Base-by-base conservation (phyloP, 345 rosid genomes). In the Citrus cavaleriei region DNA sequence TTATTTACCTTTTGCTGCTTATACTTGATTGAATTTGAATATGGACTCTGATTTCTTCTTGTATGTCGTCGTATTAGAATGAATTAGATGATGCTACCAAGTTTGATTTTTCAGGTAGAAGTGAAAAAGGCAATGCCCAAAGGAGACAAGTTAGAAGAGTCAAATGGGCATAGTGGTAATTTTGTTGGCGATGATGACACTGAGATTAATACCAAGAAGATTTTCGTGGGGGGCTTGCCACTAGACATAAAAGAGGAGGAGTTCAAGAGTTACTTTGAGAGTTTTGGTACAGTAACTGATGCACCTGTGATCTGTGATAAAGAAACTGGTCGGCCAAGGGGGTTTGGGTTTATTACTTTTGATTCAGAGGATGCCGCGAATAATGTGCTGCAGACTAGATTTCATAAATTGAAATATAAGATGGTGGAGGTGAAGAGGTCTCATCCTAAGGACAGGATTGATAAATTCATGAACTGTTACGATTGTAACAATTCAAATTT, bases 361-460 rank as follows among this genome's bases (percentile, higher is more conserved):
- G 78, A 76, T 35, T 66, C 76, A 1, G 54, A 83, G 37, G 81
- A 73, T 13, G 74, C 62, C 7, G 78, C 27, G 3, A 40, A 72
- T 19, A 28, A 21, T 1, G 83, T 63, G 35, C 38, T 80, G 61
- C 10, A 77, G 40, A 30, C 71, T 0, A 61, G 4, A 0, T 82
- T 51, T 6, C 73, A 82, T 25, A 9, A 25, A 10, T 40, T 82
- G 71, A 75, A 82, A 1, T n/a, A 64, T 4, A 80, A 75, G 69
- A 62, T 1, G 25, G 87, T 82, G 67, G 85, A 85, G 13, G 85
- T 85, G 4, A 85, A 85, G 49, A 69, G 57, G 54, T 85, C 83
- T 4, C n/a, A 32, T 7, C 80, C 85, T 30, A 76, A 57, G 21
- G 28, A 73, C 13, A 54, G 34, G 67, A 37, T 35, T 35, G 70